A percentile compares a stretch with the other conserved stretches of the same genome.
Conservation (phyloP, 192 early-diverging fungal species). For the Backusella parvicylindrica region DNA sequence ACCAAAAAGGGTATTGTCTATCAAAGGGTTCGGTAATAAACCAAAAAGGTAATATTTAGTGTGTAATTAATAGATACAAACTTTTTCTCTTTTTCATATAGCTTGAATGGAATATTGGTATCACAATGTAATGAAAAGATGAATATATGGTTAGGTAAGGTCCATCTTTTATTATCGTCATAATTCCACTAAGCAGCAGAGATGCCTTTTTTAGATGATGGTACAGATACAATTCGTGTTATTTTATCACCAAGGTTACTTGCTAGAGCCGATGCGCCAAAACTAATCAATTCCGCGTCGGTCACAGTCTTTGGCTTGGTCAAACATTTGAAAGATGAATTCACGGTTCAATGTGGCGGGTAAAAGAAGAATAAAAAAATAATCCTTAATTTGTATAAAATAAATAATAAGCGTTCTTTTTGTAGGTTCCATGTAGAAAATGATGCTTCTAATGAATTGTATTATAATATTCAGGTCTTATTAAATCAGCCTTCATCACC, state of each 20-base stretch:
- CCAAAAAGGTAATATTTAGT: conserved; percentile 1
- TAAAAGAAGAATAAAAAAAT: neutral
- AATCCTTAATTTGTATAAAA: neutral
- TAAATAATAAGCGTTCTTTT: neutral
- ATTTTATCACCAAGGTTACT: neutral
- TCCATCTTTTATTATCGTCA: neutral
- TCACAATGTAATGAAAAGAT: neutral
- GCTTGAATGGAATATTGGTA: conserved; percentile 14
- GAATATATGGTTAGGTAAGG: conserved; percentile 15
- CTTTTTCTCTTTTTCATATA: neutral
- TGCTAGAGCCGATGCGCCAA: neutral
- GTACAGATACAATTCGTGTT: neutral
- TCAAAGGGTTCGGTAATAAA: neutral
- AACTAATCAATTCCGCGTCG: neutral
- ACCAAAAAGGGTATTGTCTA: neutral
- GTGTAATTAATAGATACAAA: neutral
- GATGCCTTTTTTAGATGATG: conserved; percentile 3
- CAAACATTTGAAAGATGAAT: neutral
- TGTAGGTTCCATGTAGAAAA: neutral
- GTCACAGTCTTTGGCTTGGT: conserved; percentile 6
- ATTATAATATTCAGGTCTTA: neutral
- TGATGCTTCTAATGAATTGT: neutral
- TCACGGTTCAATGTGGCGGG: neutral
- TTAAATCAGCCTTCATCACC: neutral
- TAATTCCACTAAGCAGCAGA: neutral